Conservation (phyloP, 2,329 filamentous ascomycete genomes). For the Ascomycota sp. region DNA sequence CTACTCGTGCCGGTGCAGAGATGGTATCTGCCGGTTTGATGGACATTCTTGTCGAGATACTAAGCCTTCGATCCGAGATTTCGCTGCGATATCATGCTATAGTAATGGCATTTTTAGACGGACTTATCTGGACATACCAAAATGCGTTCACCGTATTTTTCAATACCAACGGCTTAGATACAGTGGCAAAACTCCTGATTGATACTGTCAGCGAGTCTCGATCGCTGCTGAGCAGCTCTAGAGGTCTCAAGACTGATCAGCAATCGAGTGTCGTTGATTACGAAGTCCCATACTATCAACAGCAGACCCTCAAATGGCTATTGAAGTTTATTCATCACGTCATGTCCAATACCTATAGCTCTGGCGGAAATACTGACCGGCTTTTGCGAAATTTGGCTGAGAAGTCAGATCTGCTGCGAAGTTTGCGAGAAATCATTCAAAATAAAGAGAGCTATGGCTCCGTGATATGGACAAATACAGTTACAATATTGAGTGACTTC, state of each 20-base stretch:
- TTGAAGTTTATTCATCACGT: conserved; percentile 94
- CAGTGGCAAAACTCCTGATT: conserved; percentile 70
- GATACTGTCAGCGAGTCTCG: conserved; percentile 53
- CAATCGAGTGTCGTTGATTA: conserved; percentile 81
- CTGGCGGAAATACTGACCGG: conserved; percentile 66
- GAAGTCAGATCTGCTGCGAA: conserved; percentile 60
- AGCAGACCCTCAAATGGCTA: conserved; percentile 79
- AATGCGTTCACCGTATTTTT: conserved; percentile 71
- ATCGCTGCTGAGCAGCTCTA: conserved; percentile 39
- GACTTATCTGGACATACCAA: conserved; percentile 62
- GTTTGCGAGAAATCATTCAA: conserved; percentile 60
- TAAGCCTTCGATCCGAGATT: conserved; percentile 59
- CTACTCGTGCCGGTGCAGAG: conserved; percentile 53
- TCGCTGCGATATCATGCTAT: conserved; percentile 68
- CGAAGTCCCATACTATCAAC: conserved; percentile 75
- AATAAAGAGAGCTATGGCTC: conserved; percentile 66
- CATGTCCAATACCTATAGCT: conserved; percentile 52
- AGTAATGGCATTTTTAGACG: conserved; percentile 72
- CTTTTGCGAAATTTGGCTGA: conserved; percentile 84
- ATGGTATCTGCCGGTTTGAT: conserved; percentile 78
- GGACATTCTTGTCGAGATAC: conserved; percentile 70
- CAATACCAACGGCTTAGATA: conserved; percentile 61
- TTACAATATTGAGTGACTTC: conserved; percentile 81
- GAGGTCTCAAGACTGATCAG: conserved; percentile 43
- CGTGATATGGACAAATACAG: conserved; percentile 84